These are phyloP conservation scores for Penicillium sp. DNA, from an alignment of 2,329 filamentous ascomycete genomes.

Conservation along the genomic window DNA sequence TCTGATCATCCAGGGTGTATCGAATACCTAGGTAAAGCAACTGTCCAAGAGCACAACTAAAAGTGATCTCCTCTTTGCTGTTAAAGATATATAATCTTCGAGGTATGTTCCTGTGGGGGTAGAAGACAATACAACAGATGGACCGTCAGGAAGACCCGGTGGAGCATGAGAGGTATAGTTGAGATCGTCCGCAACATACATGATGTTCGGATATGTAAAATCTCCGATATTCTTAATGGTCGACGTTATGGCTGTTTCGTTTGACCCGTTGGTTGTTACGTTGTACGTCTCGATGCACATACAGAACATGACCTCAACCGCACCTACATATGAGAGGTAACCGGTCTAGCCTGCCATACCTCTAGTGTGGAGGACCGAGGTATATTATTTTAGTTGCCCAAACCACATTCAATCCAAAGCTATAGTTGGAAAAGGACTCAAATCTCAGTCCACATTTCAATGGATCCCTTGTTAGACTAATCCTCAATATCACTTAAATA, in stretches of 20 bases:
- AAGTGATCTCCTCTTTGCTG: no score
- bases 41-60: not conserved
- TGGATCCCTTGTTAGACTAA: no score
- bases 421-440: not conserved
- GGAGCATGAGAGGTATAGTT: no score
- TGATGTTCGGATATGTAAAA: not conserved
- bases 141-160: no score
- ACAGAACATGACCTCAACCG: not conserved
- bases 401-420: not conserved
- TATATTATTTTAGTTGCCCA: not conserved
- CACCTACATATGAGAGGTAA: not conserved
- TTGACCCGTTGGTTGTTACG: not conserved
- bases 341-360: not conserved
- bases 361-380: not conserved
- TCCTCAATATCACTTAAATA: no score
- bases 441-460: not conserved
- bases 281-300: conserved; percentile 4
- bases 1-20: not conserved
- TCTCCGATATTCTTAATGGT: not conserved
- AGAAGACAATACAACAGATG: not conserved
- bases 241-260: not conserved
- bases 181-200: not conserved
- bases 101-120: not conserved
- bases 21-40: not conserved
- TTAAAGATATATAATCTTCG: no score